A percentile compares a stretch with the other conserved stretches of the same genome.
These are phyloP conservation scores for Aspergillus hortae DNA, from an alignment of 2,329 filamentous ascomycete genomes.

Conservation along the genomic window DNA sequence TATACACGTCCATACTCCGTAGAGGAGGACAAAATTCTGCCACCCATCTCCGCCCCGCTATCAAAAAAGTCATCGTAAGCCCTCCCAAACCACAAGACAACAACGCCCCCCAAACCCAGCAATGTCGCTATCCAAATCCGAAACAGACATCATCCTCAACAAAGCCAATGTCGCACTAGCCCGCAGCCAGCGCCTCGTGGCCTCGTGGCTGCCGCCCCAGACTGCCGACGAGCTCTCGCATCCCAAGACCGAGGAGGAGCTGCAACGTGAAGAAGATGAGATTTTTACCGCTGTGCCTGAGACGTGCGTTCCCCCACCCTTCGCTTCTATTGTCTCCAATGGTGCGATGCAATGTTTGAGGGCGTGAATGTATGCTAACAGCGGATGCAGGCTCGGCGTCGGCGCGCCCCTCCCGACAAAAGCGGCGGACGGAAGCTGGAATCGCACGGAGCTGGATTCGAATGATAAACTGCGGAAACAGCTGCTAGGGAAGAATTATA, in stretches of 20 bases:
- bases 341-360: background rate
- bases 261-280: constrained; percentile 52
- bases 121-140: constrained; percentile 35
- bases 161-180: constrained; percentile 52
- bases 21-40: background rate
- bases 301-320: constrained; percentile 38
- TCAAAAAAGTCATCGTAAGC: background rate
- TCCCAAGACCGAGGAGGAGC: constrained; percentile 42
- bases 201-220: constrained; percentile 55
- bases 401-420: constrained; percentile 44
- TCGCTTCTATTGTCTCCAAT: constrained; percentile 1
- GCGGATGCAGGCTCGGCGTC: constrained; percentile 41
- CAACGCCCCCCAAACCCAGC: background rate
- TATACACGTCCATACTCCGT: too few species aligned
- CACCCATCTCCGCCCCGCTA: background rate
- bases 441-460: constrained; percentile 37
- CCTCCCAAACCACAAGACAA: background rate
- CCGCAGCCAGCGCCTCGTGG: constrained; percentile 51
- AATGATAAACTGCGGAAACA: constrained; percentile 46
- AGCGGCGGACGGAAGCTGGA: constrained; percentile 38
- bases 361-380: background rate
- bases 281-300: constrained; percentile 53
- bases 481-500: constrained; percentile 42
- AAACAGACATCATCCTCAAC: constrained; percentile 56
- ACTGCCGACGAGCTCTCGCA: constrained; percentile 35